These are phyloP conservation scores for Mortierella sp. DNA, from an alignment of 371 early-diverging fungal species.

Conservation along the genomic window DNA sequence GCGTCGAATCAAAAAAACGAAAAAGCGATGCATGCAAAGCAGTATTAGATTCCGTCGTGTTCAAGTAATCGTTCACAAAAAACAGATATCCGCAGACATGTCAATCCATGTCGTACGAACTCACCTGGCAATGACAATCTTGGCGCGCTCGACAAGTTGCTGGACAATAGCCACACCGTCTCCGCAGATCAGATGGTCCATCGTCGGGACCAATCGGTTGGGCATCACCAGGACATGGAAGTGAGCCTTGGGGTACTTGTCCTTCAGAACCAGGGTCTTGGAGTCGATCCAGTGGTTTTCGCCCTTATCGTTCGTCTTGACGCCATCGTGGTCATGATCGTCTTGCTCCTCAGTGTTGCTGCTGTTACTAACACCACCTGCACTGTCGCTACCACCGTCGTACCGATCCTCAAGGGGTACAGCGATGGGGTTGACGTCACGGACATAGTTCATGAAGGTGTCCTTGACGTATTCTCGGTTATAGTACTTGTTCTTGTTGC, in stretches of 20 bases:
- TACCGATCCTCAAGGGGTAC: background rate
- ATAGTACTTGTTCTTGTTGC: background rate
- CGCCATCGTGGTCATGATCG: background rate
- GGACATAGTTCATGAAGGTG: background rate
- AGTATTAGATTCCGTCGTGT: background rate
- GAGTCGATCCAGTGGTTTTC: background rate
- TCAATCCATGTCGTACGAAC: too few relatives aligned
- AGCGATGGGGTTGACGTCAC: background rate
- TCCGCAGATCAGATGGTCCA: background rate
- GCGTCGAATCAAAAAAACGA: background rate
- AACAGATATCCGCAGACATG: too few relatives aligned
- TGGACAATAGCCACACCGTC: background rate
- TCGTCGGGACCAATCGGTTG: background rate
- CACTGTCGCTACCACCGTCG: background rate
- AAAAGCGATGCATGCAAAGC: too few relatives aligned
- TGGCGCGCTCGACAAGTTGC: background rate
- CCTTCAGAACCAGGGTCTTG: background rate
- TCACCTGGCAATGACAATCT: conserved; percentile 1
- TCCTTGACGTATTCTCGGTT: background rate
- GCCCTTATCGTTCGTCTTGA: background rate
- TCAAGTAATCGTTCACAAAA: too few relatives aligned
- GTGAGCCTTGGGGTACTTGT: background rate
- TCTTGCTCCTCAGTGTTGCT: too few relatives aligned
- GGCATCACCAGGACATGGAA: background rate
- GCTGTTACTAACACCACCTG: too few relatives aligned